These are phyloP conservation scores for Paxillus ammoniavirescens DNA, from an alignment of 768 basidiomycete genomes.

Conservation along the genomic window DNA sequence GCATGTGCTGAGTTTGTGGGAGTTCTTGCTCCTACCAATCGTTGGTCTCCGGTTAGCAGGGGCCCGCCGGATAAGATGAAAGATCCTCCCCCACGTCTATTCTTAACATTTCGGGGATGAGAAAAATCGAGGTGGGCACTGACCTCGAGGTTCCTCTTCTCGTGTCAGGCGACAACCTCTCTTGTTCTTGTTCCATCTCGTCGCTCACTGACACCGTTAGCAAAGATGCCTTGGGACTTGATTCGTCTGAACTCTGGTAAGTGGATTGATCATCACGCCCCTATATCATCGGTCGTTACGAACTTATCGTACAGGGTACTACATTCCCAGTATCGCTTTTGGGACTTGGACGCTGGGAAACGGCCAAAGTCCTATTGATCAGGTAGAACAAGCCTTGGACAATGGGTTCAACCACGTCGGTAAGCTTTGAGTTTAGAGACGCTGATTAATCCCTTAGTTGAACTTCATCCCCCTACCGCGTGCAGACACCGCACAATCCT, in stretches of 20 bases:
- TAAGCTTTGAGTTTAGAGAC: slow-evolving; percentile 23
- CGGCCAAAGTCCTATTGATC: slow-evolving; percentile 48
- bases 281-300: background rate
- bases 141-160: no score
- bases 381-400: slow-evolving; percentile 61
- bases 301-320: slow-evolving; percentile 34
- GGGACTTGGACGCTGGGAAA: slow-evolving; percentile 68
- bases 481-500: slow-evolving; percentile 59
- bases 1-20: background rate
- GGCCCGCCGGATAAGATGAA: background rate
- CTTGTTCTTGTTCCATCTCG: background rate
- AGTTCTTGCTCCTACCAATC: background rate
- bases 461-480: background rate
- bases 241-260: slow-evolving; percentile 60
- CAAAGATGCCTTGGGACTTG: slow-evolving; percentile 58
- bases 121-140: background rate
- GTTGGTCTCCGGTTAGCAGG: background rate
- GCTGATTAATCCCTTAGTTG: background rate
- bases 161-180: background rate
- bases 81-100: background rate
- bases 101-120: background rate
- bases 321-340: slow-evolving; percentile 51
- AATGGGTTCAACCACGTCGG: slow-evolving; percentile 65
- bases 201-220: background rate
- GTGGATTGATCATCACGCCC: slow-evolving; percentile 5